Evolutionary conservation across 768 basidiomycete species (phyloP), one percentile per base, ranked within the genome.

Genomic region (Exidia glandulosa): DNA sequence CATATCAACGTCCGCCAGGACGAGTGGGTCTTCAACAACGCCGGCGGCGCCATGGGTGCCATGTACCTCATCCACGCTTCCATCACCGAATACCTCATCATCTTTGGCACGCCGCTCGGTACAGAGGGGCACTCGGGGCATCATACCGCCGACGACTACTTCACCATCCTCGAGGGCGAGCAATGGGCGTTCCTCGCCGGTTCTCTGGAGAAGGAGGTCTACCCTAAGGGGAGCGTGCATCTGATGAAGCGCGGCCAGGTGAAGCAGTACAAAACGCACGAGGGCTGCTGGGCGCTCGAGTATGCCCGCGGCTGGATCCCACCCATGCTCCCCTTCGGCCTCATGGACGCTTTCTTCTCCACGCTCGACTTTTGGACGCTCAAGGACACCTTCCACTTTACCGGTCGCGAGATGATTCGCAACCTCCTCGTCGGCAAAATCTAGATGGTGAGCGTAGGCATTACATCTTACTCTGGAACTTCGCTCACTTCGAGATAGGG

Each of bases 31-130:
- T 89, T 95, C 74, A 97, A 85, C 77, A 98, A 97, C 67, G 94
- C 95, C 0, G 96, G 94, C 12, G 96, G 96, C 61, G 94, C 94
- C 1, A 97, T 95, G 94, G 94, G 94, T 47, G 87, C 87, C 32
- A 96, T 99, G 95, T 96, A 94, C 71, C 81, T 98, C 73, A 90
- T 98, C 64, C 96, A 98, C 67, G 92, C 95, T n/a, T 88, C 85
- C 73, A 86, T 99, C 66, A 97, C 95, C 9, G 96, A 99, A 76
- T 99, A 95, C 75, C 81, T 92, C 65, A 93, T 93, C 70, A 87
- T 97, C 65, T 96, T 96, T 64, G 94, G 96, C 3, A 95, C 94
- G 1, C 93, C 96, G 0, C 79, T 97, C 12, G 96, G 96, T 10
- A 98, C 95, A 2, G 96, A 99, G 74, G 96, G 96, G 2, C 96